Conservation (phyloP, 352 stramenopile species). For the Phytophthora meadii region DNA sequence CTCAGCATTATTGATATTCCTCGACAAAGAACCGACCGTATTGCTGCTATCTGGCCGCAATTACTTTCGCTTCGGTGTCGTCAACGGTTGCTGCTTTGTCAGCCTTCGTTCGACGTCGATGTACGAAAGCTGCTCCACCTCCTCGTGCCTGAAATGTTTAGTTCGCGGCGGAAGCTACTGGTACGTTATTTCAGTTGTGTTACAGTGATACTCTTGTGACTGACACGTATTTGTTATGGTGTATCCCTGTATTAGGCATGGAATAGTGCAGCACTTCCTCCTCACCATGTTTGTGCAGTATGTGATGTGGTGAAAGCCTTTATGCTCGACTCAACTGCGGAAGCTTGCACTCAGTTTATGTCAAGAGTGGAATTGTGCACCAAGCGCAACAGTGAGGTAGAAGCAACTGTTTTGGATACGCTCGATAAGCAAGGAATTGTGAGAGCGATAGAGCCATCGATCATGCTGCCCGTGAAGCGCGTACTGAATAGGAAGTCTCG, state of each 20-base stretch:
- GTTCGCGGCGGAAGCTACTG: conserved; percentile 74
- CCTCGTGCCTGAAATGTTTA: conserved; percentile 67
- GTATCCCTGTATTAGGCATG: conserved; percentile 46
- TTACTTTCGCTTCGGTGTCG: conserved; percentile 68
- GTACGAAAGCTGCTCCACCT: conserved; percentile 71
- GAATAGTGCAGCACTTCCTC: conserved; percentile 67
- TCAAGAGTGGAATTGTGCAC: conserved; percentile 38
- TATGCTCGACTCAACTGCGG: conserved; percentile 34
- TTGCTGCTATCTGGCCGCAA: conserved; percentile 51
- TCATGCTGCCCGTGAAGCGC: conserved; percentile 35
- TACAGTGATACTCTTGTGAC: conserved; percentile 1
- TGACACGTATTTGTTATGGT: conserved; percentile 17
- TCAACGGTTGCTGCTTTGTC: conserved; percentile 65
- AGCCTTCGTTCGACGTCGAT: conserved; percentile 47
- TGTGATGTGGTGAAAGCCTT: conserved; percentile 54
- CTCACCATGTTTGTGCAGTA: conserved; percentile 49
- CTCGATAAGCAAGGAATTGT: conserved; percentile 52
- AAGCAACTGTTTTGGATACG: conserved; percentile 42
- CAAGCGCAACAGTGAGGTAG: conserved; percentile 44
- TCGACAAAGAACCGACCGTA: conserved; percentile 23
- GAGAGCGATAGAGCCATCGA: conserved; percentile 31
- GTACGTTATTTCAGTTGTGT: conserved; percentile 40
- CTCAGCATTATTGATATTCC: conserved; percentile 57
- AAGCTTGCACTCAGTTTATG: conserved; percentile 40
- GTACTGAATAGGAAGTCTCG: conserved; percentile 31